A percentile compares a stretch with the other conserved stretches of the same genome.
These are phyloP conservation scores for Penicillium pulvis DNA, from an alignment of 495 filamentous ascomycete genomes.

Conservation along the genomic window DNA sequence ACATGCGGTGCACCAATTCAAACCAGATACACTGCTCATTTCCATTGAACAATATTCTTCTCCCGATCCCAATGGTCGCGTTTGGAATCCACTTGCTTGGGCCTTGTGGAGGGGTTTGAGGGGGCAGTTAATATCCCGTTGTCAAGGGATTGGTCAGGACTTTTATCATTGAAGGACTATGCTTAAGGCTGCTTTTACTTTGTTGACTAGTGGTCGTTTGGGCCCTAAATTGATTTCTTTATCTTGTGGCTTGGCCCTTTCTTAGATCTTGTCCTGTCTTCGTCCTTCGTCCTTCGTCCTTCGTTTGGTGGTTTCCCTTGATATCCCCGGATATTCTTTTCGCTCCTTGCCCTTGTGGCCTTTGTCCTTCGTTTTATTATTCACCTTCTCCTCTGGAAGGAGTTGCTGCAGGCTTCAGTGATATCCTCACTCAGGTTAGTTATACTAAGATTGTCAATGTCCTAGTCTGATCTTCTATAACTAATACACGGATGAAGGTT, in stretches of 20 bases:
- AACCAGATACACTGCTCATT: slow-evolving; percentile 2
- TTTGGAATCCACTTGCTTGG: not conserved
- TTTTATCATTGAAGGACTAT: slow-evolving; percentile 8
- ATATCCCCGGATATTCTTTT: slow-evolving; percentile 5
- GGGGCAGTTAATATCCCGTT: slow-evolving; percentile 15
- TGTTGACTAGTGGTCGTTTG: not conserved
- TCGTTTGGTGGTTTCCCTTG: not conserved
- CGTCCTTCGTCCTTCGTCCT: not conserved
- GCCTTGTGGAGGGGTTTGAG: slow-evolving; percentile 6
- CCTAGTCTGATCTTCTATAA: not conserved
- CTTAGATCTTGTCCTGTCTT: not conserved
- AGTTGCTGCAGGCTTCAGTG: not conserved
- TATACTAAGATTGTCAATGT: not conserved
- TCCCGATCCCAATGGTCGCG: slow-evolving; percentile 13
- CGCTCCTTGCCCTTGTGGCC: slow-evolving; percentile 1
- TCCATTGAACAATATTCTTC: slow-evolving; percentile 1
- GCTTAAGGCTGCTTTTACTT: too few relatives aligned
- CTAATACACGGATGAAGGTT: slow-evolving; percentile 8
- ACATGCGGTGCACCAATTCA: slow-evolving; percentile 13
- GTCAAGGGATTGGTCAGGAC: slow-evolving; percentile 23
- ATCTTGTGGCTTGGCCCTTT: slow-evolving; percentile 2
- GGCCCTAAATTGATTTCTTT: not conserved
- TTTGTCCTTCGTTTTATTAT: slow-evolving; percentile 3
- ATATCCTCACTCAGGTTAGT: slow-evolving; percentile 1
- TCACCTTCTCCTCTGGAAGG: not conserved